Base-by-base conservation (phyloP, 805 yeast genomes). In the Cephaloascus fragrans region DNA sequence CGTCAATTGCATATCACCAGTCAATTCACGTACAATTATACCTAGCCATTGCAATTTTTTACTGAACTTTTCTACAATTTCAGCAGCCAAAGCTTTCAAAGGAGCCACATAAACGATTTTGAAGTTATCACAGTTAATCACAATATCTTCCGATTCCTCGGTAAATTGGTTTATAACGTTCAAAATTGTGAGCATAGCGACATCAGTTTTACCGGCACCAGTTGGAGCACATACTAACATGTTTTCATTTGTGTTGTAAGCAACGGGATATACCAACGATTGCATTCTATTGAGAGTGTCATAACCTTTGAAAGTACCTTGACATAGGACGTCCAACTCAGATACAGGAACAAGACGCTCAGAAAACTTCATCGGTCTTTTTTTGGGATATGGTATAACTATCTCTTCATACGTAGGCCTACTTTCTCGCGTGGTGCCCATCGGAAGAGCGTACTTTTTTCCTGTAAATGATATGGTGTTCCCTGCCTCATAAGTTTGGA, bases 141-240 rank as follows among this genome's bases (percentile, higher is more conserved):
- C 67, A 5, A 68, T 63, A 1, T 69, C 68, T 18, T 69, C 77
- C 3, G 62, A 72, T 39, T 75, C 76, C 0, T 75, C 70, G 0
- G 79, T 70, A 54, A 72, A 81, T 52, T 85, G 94, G 28, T 78
- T 75, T 12, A 90, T 80, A 0, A 93, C 75, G 50, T 83, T 90
- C 38, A 89, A 62, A 44, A 89, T 78, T 0, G 96, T 68, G 31
- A 89, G 62, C 42, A 89, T 59, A 0, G 97, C 97, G 19, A 89
- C 90, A 57, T 89, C 96, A 0, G 97, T 89, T 55, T 89, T 89
- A 73, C 97, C 97, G 4, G 97, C 96, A 70, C 97, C 97, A 0
- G 97, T 89, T 1, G 97, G 97, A 0, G 97, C 96, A 75, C 97
- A 89, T 3, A 89, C 87, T 37, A 89, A 64, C 96, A 93, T 85